Percentiles rank a stretch among this genome's conserved stretches.
These are phyloP conservation scores for Gryganskiella cystojenkinii DNA, from an alignment of 192 early-diverging fungal genomes.

Conservation along the genomic window DNA sequence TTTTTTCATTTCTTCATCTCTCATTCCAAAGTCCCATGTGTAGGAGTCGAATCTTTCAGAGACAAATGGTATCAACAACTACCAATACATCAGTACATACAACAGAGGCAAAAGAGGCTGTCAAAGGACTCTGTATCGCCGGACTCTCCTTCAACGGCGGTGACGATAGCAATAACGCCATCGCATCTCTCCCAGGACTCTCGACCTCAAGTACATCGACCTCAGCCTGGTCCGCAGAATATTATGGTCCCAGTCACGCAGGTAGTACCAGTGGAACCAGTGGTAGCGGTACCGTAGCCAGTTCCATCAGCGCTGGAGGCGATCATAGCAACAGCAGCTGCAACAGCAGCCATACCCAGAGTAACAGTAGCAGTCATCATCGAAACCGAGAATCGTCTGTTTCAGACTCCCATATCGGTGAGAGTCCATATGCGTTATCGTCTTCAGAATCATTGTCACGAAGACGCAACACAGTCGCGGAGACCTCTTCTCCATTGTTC, in stretches of 20 bases:
- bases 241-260: constrained; percentile 22
- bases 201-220: constrained; percentile 27
- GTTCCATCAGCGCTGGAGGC: background rate
- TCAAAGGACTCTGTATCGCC: constrained; percentile 23
- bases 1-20: background rate
- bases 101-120: constrained; percentile 21
- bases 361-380: background rate
- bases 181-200: constrained; percentile 5
- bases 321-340: constrained; percentile 3
- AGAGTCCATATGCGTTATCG: background rate
- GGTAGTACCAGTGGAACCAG: background rate
- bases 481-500: background rate
- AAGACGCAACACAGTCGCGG: background rate
- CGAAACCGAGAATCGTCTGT: background rate
- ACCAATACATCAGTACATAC: too few species aligned
- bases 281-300: background rate
- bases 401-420: background rate
- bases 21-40: constrained; percentile 27
- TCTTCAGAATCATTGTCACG: background rate
- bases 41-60: constrained; percentile 40
- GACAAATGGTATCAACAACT: constrained; percentile 38
- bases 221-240: constrained; percentile 37
- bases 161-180: constrained; percentile 3
- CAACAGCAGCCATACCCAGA: background rate
- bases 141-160: constrained; percentile 9